Evolutionary conservation across 1,284 basidiomycete species (phyloP).

Genomic region (Puccinia hordei): DNA sequence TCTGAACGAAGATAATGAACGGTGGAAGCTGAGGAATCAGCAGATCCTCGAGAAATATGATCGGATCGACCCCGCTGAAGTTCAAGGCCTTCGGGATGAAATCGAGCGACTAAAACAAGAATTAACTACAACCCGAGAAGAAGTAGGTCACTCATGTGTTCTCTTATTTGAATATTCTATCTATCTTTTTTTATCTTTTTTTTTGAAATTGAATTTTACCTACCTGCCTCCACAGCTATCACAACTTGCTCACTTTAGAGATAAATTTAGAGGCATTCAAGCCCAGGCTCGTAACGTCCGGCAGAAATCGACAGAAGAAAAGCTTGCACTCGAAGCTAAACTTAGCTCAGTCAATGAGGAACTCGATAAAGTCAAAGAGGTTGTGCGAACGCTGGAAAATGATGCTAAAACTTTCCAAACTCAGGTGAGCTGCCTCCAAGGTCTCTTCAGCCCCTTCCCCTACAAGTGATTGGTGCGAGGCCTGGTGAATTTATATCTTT

Average conservation of each 20-base stretch:
- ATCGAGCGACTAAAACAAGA: constrained; percentile 25
- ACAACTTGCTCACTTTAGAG: constrained; percentile 25
- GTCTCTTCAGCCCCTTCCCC: no score
- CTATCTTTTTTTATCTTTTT: neutral
- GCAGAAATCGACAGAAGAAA: constrained; percentile 11
- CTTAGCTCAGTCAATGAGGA: constrained; percentile 20
- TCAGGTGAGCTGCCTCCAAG: constrained; percentile 31
- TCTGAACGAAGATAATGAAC: constrained; percentile 75
- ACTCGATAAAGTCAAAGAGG: constrained; percentile 25
- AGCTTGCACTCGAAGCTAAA: constrained; percentile 32
- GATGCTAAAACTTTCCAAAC: constrained; percentile 28
- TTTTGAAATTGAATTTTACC: neutral
- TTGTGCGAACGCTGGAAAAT: constrained; percentile 29
- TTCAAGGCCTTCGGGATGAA: constrained; percentile 48
- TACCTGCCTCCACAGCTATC: neutral
- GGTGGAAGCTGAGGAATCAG: constrained; percentile 81
- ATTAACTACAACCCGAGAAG: constrained; percentile 16
- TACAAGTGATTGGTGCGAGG: neutral
- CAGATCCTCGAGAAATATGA: constrained; percentile 71
- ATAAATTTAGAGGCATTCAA: constrained; percentile 26
- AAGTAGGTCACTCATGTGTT: constrained; percentile 1
- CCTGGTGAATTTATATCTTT: neutral
- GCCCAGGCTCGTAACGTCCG: constrained; percentile 18
- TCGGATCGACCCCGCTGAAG: constrained; percentile 48
- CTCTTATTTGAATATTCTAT: neutral